A percentile compares a stretch with the other conserved stretches of the same genome.
These are phyloP conservation scores for Fusarium foetens DNA, from an alignment of 2,329 filamentous ascomycete genomes.

Conservation along the genomic window DNA sequence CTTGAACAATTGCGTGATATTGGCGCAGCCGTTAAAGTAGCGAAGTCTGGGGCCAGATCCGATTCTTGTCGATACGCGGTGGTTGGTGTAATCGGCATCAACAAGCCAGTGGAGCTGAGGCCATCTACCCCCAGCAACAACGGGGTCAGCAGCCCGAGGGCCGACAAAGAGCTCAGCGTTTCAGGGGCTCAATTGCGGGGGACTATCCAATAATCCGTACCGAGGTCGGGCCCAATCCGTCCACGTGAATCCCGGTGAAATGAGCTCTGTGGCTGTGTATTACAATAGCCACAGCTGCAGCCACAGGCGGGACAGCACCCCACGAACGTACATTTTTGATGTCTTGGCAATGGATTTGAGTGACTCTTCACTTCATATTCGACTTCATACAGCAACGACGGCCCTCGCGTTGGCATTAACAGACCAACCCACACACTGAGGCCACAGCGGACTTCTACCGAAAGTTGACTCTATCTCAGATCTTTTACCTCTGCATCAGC, in stretches of 20 bases:
- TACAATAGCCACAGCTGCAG: slow-evolving; percentile 2
- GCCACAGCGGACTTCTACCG: neutral
- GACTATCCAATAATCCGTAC: slow-evolving; percentile 44
- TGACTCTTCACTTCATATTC: slow-evolving; percentile 43
- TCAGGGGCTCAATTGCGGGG: slow-evolving; percentile 42
- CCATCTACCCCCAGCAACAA: slow-evolving; percentile 45
- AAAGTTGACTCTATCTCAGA: neutral
- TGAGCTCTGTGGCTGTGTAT: slow-evolving; percentile 20
- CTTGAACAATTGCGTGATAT: slow-evolving; percentile 17
- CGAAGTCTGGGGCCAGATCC: slow-evolving; percentile 35
- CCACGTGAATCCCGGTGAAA: slow-evolving; percentile 35
- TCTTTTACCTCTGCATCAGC: neutral
- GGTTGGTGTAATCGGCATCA: slow-evolving; percentile 46
- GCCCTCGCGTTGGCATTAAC: slow-evolving; percentile 3
- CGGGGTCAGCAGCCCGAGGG: slow-evolving; percentile 41
- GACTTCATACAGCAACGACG: slow-evolving; percentile 33
- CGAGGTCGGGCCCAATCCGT: slow-evolving; percentile 31
- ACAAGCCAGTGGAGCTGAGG: slow-evolving; percentile 46
- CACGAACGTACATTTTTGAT: slow-evolving; percentile 42
- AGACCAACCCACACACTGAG: neutral
- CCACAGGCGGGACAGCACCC: slow-evolving; percentile 42
- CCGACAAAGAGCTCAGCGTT: slow-evolving; percentile 36
- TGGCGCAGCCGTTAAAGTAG: slow-evolving; percentile 19
- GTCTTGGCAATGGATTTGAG: slow-evolving; percentile 41
- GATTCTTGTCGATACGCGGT: slow-evolving; percentile 42